These are phyloP conservation scores for Thuja plicata DNA, from an alignment of 83 land plant species.

Conservation along the genomic window DNA sequence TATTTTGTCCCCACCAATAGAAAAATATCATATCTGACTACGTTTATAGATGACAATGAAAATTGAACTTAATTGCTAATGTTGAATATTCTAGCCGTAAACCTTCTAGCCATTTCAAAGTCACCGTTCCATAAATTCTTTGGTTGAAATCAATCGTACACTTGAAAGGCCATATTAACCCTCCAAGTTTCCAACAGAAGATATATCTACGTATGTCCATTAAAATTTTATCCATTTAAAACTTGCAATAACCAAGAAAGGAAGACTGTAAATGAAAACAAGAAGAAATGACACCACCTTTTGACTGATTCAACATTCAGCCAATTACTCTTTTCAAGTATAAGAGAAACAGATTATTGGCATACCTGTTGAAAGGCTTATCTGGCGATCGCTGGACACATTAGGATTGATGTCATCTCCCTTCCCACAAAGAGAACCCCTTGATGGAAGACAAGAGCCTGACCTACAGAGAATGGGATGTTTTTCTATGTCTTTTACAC, in stretches of 20 bases:
- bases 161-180: not conserved
- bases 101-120: not conserved
- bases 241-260: not conserved
- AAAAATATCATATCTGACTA: not conserved
- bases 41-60: not conserved
- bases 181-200: not conserved
- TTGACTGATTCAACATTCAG: not conserved
- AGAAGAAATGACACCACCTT: not conserved
- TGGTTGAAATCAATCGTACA: not conserved
- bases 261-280: not conserved
- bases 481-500: conserved; percentile 30
- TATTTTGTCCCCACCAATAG: not conserved
- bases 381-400: conserved; percentile 30
- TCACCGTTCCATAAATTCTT: too few relatives aligned
- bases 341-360: not conserved
- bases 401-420: conserved; percentile 12
- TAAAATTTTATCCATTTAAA: not conserved
- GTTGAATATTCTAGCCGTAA: not conserved
- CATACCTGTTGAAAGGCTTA: conserved; percentile 49
- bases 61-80: not conserved
- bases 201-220: not conserved
- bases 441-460: conserved; percentile 53
- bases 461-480: conserved; percentile 50
- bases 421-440: conserved; percentile 47
- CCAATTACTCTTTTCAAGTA: not conserved